Conservation (phyloP, 1,284 basidiomycete species). For the Tetrapyrgos nigripes region DNA sequence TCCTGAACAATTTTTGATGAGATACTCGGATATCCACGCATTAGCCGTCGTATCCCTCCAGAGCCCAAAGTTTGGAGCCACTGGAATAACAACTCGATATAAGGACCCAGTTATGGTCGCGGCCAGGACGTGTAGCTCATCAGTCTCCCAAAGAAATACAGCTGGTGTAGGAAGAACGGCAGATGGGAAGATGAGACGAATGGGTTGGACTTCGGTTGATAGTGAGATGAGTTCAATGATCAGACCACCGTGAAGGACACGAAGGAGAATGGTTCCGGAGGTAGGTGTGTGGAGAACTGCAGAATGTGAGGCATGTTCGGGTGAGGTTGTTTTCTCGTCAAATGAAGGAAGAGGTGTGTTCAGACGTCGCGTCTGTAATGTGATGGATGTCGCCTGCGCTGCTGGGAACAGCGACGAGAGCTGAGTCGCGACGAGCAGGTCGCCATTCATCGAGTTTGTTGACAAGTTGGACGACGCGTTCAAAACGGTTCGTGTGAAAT, state of each 20-base stretch:
- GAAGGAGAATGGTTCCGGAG: conserved; percentile 75
- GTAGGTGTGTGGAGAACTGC: conserved; percentile 60
- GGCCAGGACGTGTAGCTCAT: conserved; percentile 75
- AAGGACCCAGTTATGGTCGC: conserved; percentile 76
- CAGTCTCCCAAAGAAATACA: conserved; percentile 63
- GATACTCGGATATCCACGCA: conserved; percentile 74
- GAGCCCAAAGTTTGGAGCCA: conserved; percentile 55
- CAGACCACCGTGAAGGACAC: conserved; percentile 77
- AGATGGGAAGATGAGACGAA: conserved; percentile 83
- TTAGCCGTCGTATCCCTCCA: conserved; percentile 62
- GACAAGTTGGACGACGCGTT: neutral
- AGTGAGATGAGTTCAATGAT: conserved; percentile 82
- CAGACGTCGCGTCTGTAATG: conserved; percentile 62
- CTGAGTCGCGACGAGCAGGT: conserved; percentile 60
- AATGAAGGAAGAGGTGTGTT: conserved; percentile 53
- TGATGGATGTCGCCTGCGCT: conserved; percentile 55
- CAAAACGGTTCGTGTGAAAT: neutral
- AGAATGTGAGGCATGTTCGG: conserved; percentile 79
- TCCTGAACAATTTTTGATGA: conserved; percentile 59
- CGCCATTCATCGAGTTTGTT: conserved; percentile 11
- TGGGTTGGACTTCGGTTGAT: conserved; percentile 62
- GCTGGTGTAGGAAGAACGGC: conserved; percentile 71
- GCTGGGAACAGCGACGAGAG: conserved; percentile 67
- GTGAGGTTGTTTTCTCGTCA: conserved; percentile 54
- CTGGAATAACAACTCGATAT: conserved; percentile 77